A percentile compares a stretch with the other conserved stretches of the same genome.
phyloP scores from a whole-genome alignment of 441 rosid species.

The Capsella rubella region DNA sequence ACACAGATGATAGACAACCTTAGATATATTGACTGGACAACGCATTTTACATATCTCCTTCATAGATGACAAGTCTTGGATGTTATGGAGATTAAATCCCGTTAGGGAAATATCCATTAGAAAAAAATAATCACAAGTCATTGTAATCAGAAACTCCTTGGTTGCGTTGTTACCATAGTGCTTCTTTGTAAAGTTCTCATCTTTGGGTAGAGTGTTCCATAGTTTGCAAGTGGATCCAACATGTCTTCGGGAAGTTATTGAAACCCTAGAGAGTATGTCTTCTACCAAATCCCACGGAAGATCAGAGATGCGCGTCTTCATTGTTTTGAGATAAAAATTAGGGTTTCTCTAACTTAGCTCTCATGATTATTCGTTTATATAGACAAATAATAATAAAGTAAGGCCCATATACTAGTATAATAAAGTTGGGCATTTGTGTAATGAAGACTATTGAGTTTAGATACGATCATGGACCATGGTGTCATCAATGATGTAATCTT shows the following conservation, averaged over 20 bases:
- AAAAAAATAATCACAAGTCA: neutral
- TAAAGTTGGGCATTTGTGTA: too few species aligned
- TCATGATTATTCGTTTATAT: neutral
- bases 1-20: neutral
- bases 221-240: neutral
- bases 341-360: too few species aligned
- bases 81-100: neutral
- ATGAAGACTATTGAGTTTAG: too few species aligned
- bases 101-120: neutral
- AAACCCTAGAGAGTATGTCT: neutral
- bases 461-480: too few species aligned
- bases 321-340: neutral
- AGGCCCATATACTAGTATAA: neutral
- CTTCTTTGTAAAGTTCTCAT: neutral
- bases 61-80: neutral
- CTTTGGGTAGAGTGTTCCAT: neutral
- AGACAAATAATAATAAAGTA: neutral
- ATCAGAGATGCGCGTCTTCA: neutral
- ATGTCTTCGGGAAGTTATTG: neutral
- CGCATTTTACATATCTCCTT: neutral
- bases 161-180: neutral
- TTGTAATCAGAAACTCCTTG: neutral
- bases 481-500: too few species aligned
- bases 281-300: neutral
- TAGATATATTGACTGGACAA: neutral